Base-by-base conservation (phyloP, 768 basidiomycete species). In the Neoboletus subvelutipes region DNA sequence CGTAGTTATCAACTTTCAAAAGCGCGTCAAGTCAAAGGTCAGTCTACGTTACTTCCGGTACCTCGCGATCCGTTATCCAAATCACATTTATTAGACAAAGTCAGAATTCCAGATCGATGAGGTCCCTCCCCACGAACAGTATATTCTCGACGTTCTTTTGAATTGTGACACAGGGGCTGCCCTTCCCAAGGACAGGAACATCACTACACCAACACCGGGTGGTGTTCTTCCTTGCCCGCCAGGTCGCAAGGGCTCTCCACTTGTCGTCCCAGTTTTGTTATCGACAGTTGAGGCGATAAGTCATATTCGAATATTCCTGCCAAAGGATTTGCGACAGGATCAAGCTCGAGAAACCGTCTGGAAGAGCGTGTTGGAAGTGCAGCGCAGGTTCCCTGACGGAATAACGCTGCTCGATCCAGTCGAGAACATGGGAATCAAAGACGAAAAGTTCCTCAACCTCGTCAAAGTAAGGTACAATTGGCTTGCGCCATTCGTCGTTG, bases 371-470 rank as follows among this genome's bases (percentile, higher is more conserved):
- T 69, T 87, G 33, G 96, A 98, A 70, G 92, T 97, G n/a, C 87
- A 94, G 57, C 82, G 87, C 54, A 82, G 95, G 48, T 94, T 94
- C 75, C 91, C 94, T 0, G 83, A 92, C 45, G 94, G 94, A 2
- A 84, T 98, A 54, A 76, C 90, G 0, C 74, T 95, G 9, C 78
- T 99, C 12, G 97, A 98, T 68, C 97, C 97, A 0, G 78, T 98
- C 29, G 81, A 91, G 66, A 93, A 98, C 69, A 94, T 98, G 94
- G 87, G 86, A 11, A 97, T 99, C 70, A 92, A 89, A 56, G 97
- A 98, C 64, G 90, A 92, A 36, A 93, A 90, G 63, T 99, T 99
- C 76, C 84, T 84, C 66, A 84, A 86, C 47, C 81, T 98, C 1
- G 81, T 98, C 53, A 83, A 91, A 75, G 95, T 94, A 55, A 42